These are phyloP conservation scores for Phytophthora aleatoria DNA, from an alignment of 352 stramenopile genomes.

Conservation along the genomic window DNA sequence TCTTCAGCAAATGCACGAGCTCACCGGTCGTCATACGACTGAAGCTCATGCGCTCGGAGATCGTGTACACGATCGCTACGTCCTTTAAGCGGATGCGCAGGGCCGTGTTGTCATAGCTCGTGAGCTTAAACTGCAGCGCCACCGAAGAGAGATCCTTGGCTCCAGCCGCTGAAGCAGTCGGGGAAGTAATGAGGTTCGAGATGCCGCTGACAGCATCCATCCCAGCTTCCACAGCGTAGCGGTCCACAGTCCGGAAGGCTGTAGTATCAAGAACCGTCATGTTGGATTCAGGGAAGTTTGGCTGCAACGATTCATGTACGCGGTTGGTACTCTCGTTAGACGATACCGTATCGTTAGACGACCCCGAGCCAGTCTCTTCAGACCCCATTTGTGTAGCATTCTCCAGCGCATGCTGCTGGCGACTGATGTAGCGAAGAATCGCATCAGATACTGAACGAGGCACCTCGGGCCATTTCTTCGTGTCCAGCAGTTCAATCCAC, in stretches of 20 bases:
- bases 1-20: constrained; percentile 73
- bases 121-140: constrained; percentile 88
- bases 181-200: constrained; percentile 62
- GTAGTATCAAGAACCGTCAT: constrained; percentile 43
- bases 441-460: constrained; percentile 62
- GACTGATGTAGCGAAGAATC: constrained; percentile 79
- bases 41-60: constrained; percentile 86
- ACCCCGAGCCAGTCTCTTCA: constrained; percentile 51
- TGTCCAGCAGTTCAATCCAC: constrained; percentile 86
- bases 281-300: constrained; percentile 49
- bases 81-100: constrained; percentile 86
- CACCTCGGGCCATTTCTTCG: constrained; percentile 85
- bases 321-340: constrained; percentile 60
- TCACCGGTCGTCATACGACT: constrained; percentile 67
- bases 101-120: constrained; percentile 80
- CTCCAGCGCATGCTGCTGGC: constrained; percentile 66
- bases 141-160: constrained; percentile 71
- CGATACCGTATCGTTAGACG: constrained; percentile 69
- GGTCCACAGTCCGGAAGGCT: constrained; percentile 37
- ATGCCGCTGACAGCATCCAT: constrained; percentile 70
- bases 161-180: constrained; percentile 44
- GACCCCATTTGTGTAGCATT: constrained; percentile 43
- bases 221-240: constrained; percentile 40
- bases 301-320: constrained; percentile 47
- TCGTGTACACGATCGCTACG: constrained; percentile 87